Percentiles rank a stretch among this genome's conserved stretches.
Evolutionary conservation across 2,329 filamentous ascomycete genomes (phyloP).

Genomic region (Alternaria alternata): DNA sequence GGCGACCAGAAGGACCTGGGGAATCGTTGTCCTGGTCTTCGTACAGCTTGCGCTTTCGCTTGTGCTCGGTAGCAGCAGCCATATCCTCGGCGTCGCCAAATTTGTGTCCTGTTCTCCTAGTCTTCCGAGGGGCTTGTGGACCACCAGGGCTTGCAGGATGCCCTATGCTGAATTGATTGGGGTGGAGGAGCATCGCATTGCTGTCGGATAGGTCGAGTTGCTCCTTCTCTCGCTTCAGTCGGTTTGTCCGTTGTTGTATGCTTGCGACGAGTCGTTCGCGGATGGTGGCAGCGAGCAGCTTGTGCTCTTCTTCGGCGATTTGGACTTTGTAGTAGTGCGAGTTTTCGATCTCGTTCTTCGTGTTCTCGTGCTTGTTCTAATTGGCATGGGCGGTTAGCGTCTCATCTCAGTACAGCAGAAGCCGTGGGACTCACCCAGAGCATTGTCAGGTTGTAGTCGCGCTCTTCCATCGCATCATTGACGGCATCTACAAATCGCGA

Average conservation of each 20-base stretch:
- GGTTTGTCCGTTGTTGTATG: conserved; percentile 64
- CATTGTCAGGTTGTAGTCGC: conserved; percentile 82
- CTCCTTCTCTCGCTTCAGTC: conserved; percentile 70
- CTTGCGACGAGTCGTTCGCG: conserved; percentile 68
- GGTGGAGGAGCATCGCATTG: conserved; percentile 70
- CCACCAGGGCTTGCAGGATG: conserved; percentile 70
- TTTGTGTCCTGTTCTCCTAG: conserved; percentile 66
- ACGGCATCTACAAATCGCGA: conserved; percentile 84
- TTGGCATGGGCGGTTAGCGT: conserved; percentile 22
- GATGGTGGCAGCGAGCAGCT: conserved; percentile 65
- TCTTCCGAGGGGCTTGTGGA: conserved; percentile 68
- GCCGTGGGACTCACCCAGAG: conserved; percentile 70
- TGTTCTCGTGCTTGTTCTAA: conserved; percentile 66
- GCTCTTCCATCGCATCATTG: conserved; percentile 85
- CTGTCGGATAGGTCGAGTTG: conserved; percentile 72
- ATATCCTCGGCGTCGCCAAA: conserved; percentile 58
- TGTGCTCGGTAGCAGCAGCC: conserved; percentile 59
- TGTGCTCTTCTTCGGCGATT: conserved; percentile 70
- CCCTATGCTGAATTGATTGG: conserved; percentile 71
- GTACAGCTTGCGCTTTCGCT: conserved; percentile 66
- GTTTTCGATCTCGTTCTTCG: conserved; percentile 63
- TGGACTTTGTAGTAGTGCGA: conserved; percentile 67
- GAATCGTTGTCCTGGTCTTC: conserved; percentile 67
- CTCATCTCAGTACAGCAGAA: neutral
- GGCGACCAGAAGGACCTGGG: conserved; percentile 60